These are phyloP conservation scores for Phialophora verrucosa DNA, from an alignment of 2,329 filamentous ascomycete species.

Conservation along the genomic window DNA sequence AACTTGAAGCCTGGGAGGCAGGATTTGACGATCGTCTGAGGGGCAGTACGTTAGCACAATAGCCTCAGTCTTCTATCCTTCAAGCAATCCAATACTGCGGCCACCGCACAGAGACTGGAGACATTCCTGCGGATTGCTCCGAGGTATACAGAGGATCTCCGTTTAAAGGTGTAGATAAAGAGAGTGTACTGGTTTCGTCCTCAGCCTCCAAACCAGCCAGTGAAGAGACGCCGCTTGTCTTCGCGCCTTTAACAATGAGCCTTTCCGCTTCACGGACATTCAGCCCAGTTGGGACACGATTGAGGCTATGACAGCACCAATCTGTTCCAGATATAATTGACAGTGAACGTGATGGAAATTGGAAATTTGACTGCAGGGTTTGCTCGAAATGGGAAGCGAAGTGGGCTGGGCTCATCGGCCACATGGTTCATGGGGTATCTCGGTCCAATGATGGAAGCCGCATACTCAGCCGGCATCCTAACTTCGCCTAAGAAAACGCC, in stretches of 20 bases:
- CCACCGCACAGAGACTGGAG: background rate
- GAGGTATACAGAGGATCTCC: background rate
- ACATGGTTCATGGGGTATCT: background rate
- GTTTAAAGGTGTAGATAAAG: background rate
- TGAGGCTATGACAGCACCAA: background rate
- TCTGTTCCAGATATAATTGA: background rate
- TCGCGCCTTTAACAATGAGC: background rate
- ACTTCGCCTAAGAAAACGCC: background rate
- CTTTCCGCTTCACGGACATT: too few species aligned
- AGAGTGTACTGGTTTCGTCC: background rate
- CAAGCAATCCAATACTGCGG: background rate
- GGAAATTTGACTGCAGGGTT: conserved; percentile 10
- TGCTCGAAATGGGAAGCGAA: conserved; percentile 4
- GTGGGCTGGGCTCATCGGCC: background rate
- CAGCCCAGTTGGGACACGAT: background rate
- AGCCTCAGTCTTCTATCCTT: background rate
- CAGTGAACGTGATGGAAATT: background rate
- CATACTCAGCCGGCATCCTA: conserved; percentile 9
- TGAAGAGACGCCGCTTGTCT: background rate
- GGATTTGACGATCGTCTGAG: background rate
- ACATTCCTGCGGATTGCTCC: background rate
- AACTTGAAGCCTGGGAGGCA: background rate
- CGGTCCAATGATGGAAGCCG: background rate
- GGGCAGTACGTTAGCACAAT: background rate
- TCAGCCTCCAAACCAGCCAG: background rate